Evolutionary conservation across 2,329 filamentous ascomycete genomes (phyloP).

Genomic region (Cytospora mali): DNA sequence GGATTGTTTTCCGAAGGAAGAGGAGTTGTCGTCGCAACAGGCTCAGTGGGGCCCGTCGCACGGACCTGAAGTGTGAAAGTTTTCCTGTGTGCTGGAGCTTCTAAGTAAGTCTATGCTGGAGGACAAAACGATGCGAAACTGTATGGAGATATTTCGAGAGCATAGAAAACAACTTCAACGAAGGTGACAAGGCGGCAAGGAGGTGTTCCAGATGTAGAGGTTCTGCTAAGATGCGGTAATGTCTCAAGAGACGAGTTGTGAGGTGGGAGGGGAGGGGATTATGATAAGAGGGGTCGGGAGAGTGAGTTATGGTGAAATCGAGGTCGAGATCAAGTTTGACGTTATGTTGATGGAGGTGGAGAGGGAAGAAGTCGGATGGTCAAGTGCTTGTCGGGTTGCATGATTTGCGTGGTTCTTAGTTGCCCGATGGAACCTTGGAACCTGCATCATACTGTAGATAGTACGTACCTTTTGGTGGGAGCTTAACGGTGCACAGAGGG

Average conservation of each 20-base stretch:
- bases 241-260: not conserved
- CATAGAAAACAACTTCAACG: not conserved
- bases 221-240: not conserved
- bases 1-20: not conserved
- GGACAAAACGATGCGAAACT: not conserved
- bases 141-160: not conserved
- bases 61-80: not conserved
- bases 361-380: not conserved
- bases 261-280: not conserved
- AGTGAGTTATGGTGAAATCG: not conserved
- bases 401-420: not conserved
- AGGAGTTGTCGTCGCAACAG: slow-evolving; percentile 2
- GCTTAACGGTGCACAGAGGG: too few relatives aligned
- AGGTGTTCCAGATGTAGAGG: not conserved
- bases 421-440: slow-evolving; percentile 1
- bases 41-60: slow-evolving; percentile 7
- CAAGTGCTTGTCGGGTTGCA: not conserved
- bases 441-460: not conserved
- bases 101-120: slow-evolving; percentile 4
- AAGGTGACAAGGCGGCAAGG: not conserved
- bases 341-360: slow-evolving; percentile 3
- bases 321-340: not conserved
- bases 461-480: not conserved
- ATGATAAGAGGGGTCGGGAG: not conserved
- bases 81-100: not conserved